Evolutionary conservation across 2,329 filamentous ascomycete genomes (phyloP), one percentile per base, ranked within the genome.

Genomic region (Beauveria pseudobassiana): DNA sequence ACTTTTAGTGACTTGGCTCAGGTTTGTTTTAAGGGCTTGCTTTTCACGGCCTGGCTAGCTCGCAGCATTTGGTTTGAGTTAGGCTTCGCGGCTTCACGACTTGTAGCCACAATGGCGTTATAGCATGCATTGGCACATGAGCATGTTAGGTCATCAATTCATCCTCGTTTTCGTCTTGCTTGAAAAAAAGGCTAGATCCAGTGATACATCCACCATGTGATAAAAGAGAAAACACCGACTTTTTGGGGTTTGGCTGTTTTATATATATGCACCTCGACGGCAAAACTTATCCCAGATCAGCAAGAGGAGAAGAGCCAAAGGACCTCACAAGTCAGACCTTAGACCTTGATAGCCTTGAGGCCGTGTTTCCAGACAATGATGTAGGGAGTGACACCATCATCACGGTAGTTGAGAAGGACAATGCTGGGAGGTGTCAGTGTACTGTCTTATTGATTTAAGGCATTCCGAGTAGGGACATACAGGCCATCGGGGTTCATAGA

Each of bases 351-450:
- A 81, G 89, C 88, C 70, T 80, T 82, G 67, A 98, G 79, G 73
- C 93, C 95, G 80, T 97, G 89, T 87, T 98, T 97, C 93, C 93
- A 98, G 81, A 96, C 80, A 68, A 86, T 89, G 71, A 96, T 82
- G 75, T 84, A 99, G 64, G 95, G 95, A 61, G 93, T 98, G 69
- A 88, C 77, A 76, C 95, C 95, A 71, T 98, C 95, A 77, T 96
- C 93, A 71, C 95, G 93, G 86, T 96, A 99, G 85, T 97, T 96
- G 75, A 97, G 89, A 69, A 97, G 90, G 67, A 93, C 82, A 71
- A 96, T 82, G 87, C 90, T 93, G 66, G 9, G 28, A 56, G 2
- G n/a, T 48, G 55, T 64, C 56, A 60, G 61, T 64, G 40, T 67
- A 64, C 63, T 54, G 40, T n/a, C n/a, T 28, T 24, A 14, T 7